A percentile compares a stretch with the other conserved stretches of the same genome.
These are phyloP conservation scores for Cytospora schulzeri DNA, from an alignment of 2,329 filamentous ascomycete species.

Conservation along the genomic window DNA sequence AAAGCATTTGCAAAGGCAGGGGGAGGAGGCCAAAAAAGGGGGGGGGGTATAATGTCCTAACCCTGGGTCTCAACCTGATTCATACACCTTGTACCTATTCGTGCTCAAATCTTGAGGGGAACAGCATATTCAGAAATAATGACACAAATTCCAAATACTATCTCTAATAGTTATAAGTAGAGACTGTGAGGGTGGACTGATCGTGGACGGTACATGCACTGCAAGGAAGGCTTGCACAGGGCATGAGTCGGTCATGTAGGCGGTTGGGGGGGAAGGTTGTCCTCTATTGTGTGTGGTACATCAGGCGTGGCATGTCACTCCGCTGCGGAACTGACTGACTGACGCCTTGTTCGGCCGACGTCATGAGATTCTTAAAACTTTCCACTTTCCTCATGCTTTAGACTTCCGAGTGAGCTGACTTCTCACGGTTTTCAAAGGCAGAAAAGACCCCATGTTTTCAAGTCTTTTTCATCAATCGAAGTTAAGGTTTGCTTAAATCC, in stretches of 20 bases:
- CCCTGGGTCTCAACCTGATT: neutral
- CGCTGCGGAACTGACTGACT: neutral
- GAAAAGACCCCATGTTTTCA: neutral
- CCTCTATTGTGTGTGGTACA: no score
- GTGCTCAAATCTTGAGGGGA: no score
- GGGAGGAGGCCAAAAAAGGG: neutral
- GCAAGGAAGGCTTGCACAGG: no score
- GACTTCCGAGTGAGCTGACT: neutral
- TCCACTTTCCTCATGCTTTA: neutral
- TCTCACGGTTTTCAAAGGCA: neutral
- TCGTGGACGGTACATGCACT: no score
- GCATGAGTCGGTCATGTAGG: neutral
- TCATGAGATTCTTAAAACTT: constrained; percentile 16
- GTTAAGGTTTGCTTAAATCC: neutral
- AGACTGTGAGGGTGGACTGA: no score
- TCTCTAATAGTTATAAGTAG: no score
- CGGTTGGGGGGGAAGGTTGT: neutral
- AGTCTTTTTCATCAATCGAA: neutral
- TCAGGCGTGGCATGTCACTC: no score
- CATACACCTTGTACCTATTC: no score
- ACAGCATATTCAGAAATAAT: no score
- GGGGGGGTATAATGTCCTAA: neutral
- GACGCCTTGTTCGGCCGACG: constrained; percentile 11
- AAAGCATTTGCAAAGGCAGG: neutral
- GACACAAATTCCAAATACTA: no score